Evolutionary conservation across 2,329 filamentous ascomycete genomes (phyloP), one percentile per base, ranked within the genome.

Genomic region (Alternaria brassicicola): DNA sequence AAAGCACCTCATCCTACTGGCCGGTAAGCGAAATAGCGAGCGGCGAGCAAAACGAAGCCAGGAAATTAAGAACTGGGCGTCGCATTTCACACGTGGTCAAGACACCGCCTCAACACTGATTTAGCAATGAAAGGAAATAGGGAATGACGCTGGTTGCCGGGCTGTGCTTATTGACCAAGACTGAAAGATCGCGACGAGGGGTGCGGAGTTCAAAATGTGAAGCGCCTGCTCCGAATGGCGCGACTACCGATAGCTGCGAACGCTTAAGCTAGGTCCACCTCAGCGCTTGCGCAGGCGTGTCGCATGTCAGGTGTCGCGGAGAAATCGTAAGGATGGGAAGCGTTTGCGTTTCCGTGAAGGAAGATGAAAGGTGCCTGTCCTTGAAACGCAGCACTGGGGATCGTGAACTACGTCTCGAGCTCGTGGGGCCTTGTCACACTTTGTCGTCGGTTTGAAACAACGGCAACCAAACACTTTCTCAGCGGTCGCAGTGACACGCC

Each of bases 381-480:
- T 55, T 59, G 58, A 56, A 59, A 59, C 55, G 23, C 39, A 19
- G 54, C 39, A 33, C 45, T 28, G 35, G 51, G 43, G 30, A 55
- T 35, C 30, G 45, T 38, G 45, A 38, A 45, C 19, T 23, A 58
- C 28, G 62, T 59, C 61, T 64, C 55, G 64, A 61, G 47, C 42
- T 49, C 55, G 49, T 60, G 57, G 57, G 59, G 42, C 64, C 35
- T 31, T 36, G 36, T 46, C 42, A 41, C 55, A 49, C 39, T 46
- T 50, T 48, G 53, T 68, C 58, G 67, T 69, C 52, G 66, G 63
- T 61, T 45, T 69, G 68, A 70, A 70, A 70, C 68, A 43, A n/a
- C 53, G 17, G 58, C 52, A 63, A 57, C 57, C 52, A 68, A 52
- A 59, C 55, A 63, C 58, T 26, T 60, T 50, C 23, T 51, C 50